Conservation (phyloP, 139 green algal species). For the Dunaliella sp. region DNA sequence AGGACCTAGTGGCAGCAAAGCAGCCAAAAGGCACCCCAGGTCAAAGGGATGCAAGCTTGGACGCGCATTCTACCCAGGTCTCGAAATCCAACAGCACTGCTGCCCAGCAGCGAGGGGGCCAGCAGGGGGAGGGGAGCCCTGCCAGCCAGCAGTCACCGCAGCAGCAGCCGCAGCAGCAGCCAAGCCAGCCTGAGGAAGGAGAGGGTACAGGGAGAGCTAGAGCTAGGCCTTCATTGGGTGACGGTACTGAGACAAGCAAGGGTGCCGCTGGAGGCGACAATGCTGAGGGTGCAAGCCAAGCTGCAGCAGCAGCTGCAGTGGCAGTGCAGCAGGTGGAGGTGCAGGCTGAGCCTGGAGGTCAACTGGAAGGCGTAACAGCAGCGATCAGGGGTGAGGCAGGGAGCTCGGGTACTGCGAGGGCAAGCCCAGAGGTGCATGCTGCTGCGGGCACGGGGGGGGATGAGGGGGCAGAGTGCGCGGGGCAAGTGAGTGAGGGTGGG, state of each 20-base stretch:
- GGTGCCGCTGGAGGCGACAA: neutral
- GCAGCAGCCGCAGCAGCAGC: neutral
- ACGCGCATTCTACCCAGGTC: neutral
- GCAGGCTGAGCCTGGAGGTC: neutral
- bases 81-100: neutral
- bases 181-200: neutral
- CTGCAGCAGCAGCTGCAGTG: too few relatives aligned
- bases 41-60: neutral
- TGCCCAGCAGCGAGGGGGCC: neutral
- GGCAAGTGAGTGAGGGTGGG: neutral
- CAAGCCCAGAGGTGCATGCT: neutral
- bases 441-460: neutral
- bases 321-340: neutral
- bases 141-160: neutral
- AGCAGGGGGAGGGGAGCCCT: neutral
- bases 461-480: neutral
- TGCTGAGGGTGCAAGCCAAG: neutral
- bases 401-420: too few relatives aligned
- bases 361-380: neutral
- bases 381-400: too few relatives aligned
- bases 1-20: neutral
- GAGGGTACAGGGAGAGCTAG: neutral
- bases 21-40: neutral
- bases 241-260: neutral
- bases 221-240: neutral